These are phyloP conservation scores for Phlebiopsis gigantea DNA, from an alignment of 768 basidiomycete species.

Conservation along the genomic window DNA sequence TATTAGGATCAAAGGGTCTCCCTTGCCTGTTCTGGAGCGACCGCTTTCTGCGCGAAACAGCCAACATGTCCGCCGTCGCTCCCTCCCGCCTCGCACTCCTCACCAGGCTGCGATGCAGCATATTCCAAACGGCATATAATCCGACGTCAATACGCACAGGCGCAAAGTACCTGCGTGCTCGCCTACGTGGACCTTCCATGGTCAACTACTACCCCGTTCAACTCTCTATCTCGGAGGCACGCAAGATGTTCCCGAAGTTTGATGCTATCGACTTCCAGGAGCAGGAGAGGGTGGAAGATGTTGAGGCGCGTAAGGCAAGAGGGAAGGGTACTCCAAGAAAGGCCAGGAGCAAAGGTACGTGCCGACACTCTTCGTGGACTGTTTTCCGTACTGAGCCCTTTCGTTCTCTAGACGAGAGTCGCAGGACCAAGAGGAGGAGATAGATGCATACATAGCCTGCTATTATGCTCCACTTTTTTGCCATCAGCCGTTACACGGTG, in stretches of 20 bases:
- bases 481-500: background rate
- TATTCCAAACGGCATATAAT: constrained; percentile 90
- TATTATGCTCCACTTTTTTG: background rate
- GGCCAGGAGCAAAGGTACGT: constrained; percentile 61
- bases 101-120: constrained; percentile 54
- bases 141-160: constrained; percentile 78
- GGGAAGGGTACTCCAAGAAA: constrained; percentile 85
- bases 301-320: constrained; percentile 62
- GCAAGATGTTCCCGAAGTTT: constrained; percentile 26
- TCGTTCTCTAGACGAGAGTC: constrained; percentile 41
- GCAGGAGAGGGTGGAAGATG: constrained; percentile 61
- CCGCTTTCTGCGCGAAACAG: background rate
- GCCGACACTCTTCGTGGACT: background rate
- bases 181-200: constrained; percentile 85
- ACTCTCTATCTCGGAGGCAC: constrained; percentile 52
- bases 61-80: constrained; percentile 29
- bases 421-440: constrained; percentile 41
- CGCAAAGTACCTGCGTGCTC: constrained; percentile 82
- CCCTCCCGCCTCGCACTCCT: constrained; percentile 57
- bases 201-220: constrained; percentile 71
- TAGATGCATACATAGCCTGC: constrained; percentile 14
- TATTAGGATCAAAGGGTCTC: constrained; percentile 14
- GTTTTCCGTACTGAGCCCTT: background rate
- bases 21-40: constrained; percentile 9
- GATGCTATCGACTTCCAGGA: constrained; percentile 62